Conservation (phyloP, 2,329 filamentous ascomycete species). For the Cryphonectria nitschkei region DNA sequence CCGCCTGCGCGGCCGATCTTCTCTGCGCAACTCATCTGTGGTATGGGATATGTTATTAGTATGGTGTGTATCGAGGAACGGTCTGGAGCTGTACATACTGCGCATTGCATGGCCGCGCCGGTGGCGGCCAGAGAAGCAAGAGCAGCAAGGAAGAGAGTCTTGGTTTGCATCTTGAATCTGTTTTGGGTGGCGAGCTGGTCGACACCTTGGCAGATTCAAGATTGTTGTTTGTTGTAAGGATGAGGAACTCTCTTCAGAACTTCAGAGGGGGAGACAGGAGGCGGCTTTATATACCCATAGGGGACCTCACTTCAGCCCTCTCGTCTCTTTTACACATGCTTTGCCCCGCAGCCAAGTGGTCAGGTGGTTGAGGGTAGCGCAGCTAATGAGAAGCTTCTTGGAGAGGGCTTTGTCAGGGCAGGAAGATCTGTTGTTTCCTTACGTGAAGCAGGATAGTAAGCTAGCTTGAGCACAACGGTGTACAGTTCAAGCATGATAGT, state of each 20-base stretch:
- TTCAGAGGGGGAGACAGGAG: not conserved
- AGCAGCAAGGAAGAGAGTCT: not conserved
- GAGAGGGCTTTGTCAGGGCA: not conserved
- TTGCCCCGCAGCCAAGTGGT: not conserved
- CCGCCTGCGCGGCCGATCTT: too few relatives aligned
- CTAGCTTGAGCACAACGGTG: not conserved
- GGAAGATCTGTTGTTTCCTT: not conserved
- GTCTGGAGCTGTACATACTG: not conserved
- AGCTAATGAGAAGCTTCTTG: not conserved
- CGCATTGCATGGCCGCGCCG: not conserved
- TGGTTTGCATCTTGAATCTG: not conserved
- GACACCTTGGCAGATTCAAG: not conserved
- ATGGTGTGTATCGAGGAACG: not conserved
- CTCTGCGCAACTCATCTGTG: not conserved
- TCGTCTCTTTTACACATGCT: not conserved
- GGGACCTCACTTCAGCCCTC: not conserved
- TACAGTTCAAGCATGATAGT: not conserved
- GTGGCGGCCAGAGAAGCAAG: not conserved
- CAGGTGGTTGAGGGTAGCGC: not conserved
- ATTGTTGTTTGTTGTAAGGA: not conserved
- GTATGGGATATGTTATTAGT: not conserved
- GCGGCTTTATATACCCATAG: not conserved
- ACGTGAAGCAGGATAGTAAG: not conserved
- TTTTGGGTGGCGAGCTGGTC: not conserved
- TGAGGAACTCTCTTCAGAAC: not conserved